Evolutionary conservation across 2,329 filamentous ascomycete genomes (phyloP).

Genomic region (Piedraia hortae): DNA sequence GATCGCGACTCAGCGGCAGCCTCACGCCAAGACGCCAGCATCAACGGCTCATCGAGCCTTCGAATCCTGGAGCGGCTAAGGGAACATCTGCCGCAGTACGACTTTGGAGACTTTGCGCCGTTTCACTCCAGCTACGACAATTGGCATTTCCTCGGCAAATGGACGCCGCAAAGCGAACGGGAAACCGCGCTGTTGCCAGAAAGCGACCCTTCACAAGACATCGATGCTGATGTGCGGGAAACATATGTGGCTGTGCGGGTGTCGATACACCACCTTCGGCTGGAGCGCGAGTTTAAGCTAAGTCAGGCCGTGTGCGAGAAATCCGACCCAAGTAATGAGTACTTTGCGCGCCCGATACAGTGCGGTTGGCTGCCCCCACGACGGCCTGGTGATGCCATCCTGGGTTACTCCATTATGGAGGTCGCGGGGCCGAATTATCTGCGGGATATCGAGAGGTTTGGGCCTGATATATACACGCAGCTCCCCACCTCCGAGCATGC

Average conservation of each 20-base stretch:
- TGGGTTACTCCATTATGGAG: conserved; percentile 60
- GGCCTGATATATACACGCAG: conserved; percentile 26
- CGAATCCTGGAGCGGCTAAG: no score
- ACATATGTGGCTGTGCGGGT: conserved; percentile 47
- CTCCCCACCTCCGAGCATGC: conserved; percentile 5
- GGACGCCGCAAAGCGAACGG: conserved; percentile 23
- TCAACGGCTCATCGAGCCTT: no score
- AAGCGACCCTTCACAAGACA: conserved; percentile 6
- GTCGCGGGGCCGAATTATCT: conserved; percentile 50
- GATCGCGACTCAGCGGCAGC: no score
- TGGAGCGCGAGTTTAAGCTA: conserved; percentile 72
- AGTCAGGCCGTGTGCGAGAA: conserved; percentile 35
- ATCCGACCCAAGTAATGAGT: conserved; percentile 29
- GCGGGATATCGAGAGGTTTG: conserved; percentile 42
- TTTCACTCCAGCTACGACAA: conserved; percentile 47
- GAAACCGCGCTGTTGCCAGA: conserved; percentile 10
- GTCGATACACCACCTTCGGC: conserved; percentile 52
- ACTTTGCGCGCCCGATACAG: conserved; percentile 60
- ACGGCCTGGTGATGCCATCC: conserved; percentile 38
- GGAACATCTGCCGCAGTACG: conserved; percentile 11
- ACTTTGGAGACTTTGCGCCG: conserved; percentile 15
- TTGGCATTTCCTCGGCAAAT: conserved; percentile 31
- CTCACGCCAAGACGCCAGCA: no score
- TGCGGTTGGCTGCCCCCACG: conserved; percentile 42
- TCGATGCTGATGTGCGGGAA: no score